A percentile compares a stretch with the other conserved stretches of the same genome.
Evolutionary conservation across 2,329 filamentous ascomycete genomes (phyloP).

Genomic region (Aureobasidium musti): DNA sequence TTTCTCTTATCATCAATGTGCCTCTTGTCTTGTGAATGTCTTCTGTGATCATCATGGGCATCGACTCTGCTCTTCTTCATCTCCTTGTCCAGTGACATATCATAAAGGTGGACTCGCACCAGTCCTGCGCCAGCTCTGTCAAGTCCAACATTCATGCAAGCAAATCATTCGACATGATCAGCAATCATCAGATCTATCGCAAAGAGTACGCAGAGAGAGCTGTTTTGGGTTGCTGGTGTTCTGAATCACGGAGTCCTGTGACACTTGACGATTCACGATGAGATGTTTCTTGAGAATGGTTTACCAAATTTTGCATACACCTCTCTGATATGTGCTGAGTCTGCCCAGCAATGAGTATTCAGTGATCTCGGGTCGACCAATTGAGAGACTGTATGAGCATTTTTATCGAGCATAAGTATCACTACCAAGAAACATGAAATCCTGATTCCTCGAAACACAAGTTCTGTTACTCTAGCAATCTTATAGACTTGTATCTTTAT

Average conservation of each 20-base stretch:
- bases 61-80: background rate
- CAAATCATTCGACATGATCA: background rate
- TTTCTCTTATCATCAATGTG: constrained; percentile 4
- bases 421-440: background rate
- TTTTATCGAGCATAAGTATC: background rate
- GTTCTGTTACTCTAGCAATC: background rate
- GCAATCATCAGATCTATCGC: background rate
- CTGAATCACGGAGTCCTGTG: background rate
- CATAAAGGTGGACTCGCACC: no score
- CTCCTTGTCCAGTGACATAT: background rate
- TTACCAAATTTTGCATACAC: background rate
- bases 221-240: background rate
- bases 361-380: background rate
- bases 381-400: background rate
- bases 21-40: background rate
- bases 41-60: background rate
- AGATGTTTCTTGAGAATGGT: background rate
- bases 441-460: background rate
- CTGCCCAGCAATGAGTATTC: background rate
- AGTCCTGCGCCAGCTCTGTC: background rate
- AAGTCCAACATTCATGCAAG: background rate
- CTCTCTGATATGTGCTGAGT: background rate
- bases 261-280: background rate
- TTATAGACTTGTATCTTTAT: background rate
- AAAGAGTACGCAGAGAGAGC: background rate